Base-by-base conservation (phyloP, 208 protist genomes). In the Porcisia hertigi region DNA sequence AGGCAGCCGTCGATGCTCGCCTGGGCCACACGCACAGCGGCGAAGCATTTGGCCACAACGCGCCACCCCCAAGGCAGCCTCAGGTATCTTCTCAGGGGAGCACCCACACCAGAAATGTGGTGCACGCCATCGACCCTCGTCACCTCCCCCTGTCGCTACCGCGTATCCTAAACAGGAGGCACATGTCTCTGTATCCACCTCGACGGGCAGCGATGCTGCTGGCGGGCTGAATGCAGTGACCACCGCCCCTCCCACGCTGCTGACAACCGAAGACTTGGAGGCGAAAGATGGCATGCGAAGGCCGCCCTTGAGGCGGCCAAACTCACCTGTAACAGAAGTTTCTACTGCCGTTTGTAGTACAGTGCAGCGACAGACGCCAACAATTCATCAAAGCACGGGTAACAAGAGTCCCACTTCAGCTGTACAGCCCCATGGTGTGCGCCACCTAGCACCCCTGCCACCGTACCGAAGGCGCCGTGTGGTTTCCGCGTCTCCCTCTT, bases 221-320 rank as follows among this genome's bases (percentile, higher is more conserved):
- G 52, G 34, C 20, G 30, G 12, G 20, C 49, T 34, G 43, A 18
- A 25, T 45, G 23, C 39, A n/a, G 14, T 55, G 39, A 30, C 23
- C 36, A 55, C 73, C 59, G 30, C 57, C 25, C 45, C 39, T 36
- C 43, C 16, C 57, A 43, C 71, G 16, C n/a, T 53, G 9, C 64
- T 54, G 7, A 39, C 30, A 25, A 30, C 55, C 9, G 76, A 81
- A 30, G 76, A 76, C 14, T 54, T 54, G 2, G 71, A 81, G 18
- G 54, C 43, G 18, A 72, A 71, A 62, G 71, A 76, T 73, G 76
- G 76, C 34, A 76, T 73, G 76, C 76, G 59, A 58, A 36, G 57
- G 76, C 76, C 64, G 76, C 71, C 76, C n/a, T 58, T 39, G 54
- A 9, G 64, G 76, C 76, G 76, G 71, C 76, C 71, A 5, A 52